phyloP scores from a whole-genome alignment of 495 filamentous ascomycete genomes.

The Podospora comata region DNA sequence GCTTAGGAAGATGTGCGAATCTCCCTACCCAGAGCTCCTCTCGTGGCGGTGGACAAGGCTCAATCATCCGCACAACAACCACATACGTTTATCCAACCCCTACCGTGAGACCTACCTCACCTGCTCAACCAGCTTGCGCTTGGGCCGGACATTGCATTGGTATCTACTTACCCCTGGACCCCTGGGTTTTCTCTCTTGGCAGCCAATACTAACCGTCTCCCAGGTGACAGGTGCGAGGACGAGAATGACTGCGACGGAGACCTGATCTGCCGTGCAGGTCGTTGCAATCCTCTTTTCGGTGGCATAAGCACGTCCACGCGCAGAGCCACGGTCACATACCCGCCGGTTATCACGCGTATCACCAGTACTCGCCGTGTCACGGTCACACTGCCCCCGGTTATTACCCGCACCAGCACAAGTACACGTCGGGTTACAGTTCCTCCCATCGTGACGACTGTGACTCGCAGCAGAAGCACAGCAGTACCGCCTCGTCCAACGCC shows the following conservation, averaged over 20 bases:
- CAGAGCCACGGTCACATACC: conserved; percentile 4
- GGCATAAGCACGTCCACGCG: conserved; percentile 13
- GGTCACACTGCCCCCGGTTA: background rate
- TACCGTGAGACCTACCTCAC: conserved; percentile 12
- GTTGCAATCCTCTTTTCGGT: conserved; percentile 13
- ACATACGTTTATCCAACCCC: conserved; percentile 12
- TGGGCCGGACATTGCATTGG: conserved; percentile 24
- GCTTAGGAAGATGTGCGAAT: conserved; percentile 17
- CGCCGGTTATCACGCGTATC: conserved; percentile 5
- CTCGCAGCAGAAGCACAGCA: background rate
- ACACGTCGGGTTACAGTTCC: background rate
- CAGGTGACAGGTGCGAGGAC: conserved; percentile 21
- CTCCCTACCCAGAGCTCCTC: background rate
- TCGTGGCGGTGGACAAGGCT: background rate
- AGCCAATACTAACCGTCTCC: background rate
- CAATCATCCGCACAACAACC: conserved; percentile 10
- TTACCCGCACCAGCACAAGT: background rate
- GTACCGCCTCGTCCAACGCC: conserved; percentile 4
- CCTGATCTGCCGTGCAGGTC: conserved; percentile 15
- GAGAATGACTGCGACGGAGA: conserved; percentile 30
- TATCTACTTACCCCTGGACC: background rate
- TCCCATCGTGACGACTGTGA: conserved; percentile 8
- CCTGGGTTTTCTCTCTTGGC: background rate
- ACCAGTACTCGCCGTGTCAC: conserved; percentile 6
- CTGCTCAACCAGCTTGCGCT: conserved; percentile 10